Evolutionary conservation across 345 rosid species (phyloP), one percentile per base, ranked within the genome.

Genomic region (Chamaenerion angustifolium): DNA sequence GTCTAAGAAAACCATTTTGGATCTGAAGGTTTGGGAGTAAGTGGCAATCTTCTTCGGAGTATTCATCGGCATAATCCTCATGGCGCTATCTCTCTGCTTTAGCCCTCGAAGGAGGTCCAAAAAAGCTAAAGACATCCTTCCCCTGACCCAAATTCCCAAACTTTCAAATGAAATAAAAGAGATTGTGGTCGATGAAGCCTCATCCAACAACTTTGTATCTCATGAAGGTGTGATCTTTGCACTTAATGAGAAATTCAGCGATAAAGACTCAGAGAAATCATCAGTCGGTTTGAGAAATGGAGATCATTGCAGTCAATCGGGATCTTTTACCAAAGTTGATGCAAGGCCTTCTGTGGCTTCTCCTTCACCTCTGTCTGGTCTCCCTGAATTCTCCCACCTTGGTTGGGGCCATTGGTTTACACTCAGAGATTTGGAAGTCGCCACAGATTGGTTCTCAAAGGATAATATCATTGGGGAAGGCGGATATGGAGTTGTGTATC

Each of bases 371-470:
- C 75, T 83, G 62, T 68, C 81, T 23, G 95, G 88, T 47, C 72
- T 86, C 56, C 92, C 92, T 14, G 95, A 90, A 54, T 80, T 75
- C 64, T 86, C 98, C 15, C 92, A 76, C 41, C 73, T 83, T 40
- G 98, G 95, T 46, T 90, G 98, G 98, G 98, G 98, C 43, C 98
- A 86, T 49, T 90, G 98, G 98, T 90, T 90, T 71, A 90, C 95
- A 45, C 71, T 90, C 51, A 75, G 98, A 64, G 98, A 90, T 60
- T 81, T 90, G 45, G 86, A 86, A 25, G 63, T 73, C 16, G 92
- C 92, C n/a, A 90, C 95, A 13, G 74, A 69, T 56, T 76, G 71
- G 52, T 90, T 90, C 65, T 64, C 92, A 6, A 83, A 71, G 68
- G 94, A 86, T 57, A 83, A 81, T 60, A 71, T 86, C 47, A 83